Evolutionary conservation across 805 yeast species (phyloP), one percentile per base, ranked within the genome.

Genomic region (Zygotorulaspora florentina): DNA sequence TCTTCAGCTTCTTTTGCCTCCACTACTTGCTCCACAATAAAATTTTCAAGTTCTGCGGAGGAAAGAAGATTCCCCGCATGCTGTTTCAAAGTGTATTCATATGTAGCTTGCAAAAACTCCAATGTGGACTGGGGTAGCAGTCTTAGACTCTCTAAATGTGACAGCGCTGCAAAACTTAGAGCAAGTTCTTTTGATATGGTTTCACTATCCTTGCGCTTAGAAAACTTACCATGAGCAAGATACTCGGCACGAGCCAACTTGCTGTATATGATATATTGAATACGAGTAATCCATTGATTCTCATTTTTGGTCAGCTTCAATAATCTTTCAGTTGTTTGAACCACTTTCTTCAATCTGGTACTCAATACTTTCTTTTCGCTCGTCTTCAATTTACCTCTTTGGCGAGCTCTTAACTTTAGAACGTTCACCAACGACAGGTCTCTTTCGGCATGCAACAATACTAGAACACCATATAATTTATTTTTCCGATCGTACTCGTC

Each of bases 381-480:
- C 8, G 48, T 54, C 48, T 71, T 64, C 28, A 57, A 52, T 27
- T 57, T 54, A 33, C 64, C 64, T 43, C 68, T 60, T 35, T 53
- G 56, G 29, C 62, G 57, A n/a, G 61, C 57, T 42, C 59, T 57
- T 38, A 61, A 29, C 42, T 62, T 64, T 31, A 62, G 53, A 16
- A 47, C 45, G 46, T 65, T 68, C 12, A 53, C 62, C 15, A 59
- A 40, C 4, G 64, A 58, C 26, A 61, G 69, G 54, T 87, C 86
- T 59, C 96, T 76, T 65, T 93, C 98, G 1, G 85, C 81, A n/a
- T 76, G 74, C 46, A 80, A 70, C 18, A 89, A 68, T n/a, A 80
- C 64, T 20, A 88, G 66, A 33, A 74, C 70, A 28, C 83, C 91
- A 58, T 68, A 79, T 28, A 65, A 50, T 50, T 74, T 68, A 10